Evolutionary conservation across 352 stramenopile genomes (phyloP).

Genomic region (Paralagenidium karlingii): DNA sequence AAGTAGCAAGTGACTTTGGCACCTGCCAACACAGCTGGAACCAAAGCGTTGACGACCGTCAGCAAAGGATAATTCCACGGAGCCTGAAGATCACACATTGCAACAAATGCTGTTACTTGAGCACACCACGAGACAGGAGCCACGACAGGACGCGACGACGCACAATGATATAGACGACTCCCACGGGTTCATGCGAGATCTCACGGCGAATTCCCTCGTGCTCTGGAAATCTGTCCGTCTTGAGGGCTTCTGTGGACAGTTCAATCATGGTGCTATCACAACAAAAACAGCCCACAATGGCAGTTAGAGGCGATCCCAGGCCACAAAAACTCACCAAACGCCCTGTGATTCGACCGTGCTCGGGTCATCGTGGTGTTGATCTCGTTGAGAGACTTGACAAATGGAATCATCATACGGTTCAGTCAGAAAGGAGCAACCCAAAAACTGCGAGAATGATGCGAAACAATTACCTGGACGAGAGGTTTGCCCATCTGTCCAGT

Average conservation of each 20-base stretch:
- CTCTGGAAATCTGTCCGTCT: slow-evolving; percentile 43
- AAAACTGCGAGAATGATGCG: too few relatives aligned
- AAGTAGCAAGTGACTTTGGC: background rate
- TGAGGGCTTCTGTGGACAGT: slow-evolving; percentile 48
- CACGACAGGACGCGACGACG: slow-evolving; percentile 1
- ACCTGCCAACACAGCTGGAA: slow-evolving; percentile 63
- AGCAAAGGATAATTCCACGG: slow-evolving; percentile 83
- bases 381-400: slow-evolving; percentile 57
- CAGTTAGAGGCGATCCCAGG: background rate
- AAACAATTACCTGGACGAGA: too few relatives aligned
- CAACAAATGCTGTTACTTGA: too few relatives aligned
- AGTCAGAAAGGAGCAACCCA: too few relatives aligned
- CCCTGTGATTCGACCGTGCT: too few relatives aligned
- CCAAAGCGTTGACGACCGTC: slow-evolving; percentile 79
- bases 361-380: slow-evolving; percentile 55
- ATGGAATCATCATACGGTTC: too few relatives aligned
- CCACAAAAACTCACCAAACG: too few relatives aligned
- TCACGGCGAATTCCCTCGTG: slow-evolving; percentile 57
- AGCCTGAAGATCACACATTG: slow-evolving; percentile 16
- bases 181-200: slow-evolving; percentile 73
- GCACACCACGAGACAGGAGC: background rate
- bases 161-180: slow-evolving; percentile 76
- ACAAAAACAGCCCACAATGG: background rate
- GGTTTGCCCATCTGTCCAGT: slow-evolving; percentile 80
- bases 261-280: slow-evolving; percentile 39